Conservation (phyloP, 2,329 filamentous ascomycete species). For the Beauveria sp. region DNA sequence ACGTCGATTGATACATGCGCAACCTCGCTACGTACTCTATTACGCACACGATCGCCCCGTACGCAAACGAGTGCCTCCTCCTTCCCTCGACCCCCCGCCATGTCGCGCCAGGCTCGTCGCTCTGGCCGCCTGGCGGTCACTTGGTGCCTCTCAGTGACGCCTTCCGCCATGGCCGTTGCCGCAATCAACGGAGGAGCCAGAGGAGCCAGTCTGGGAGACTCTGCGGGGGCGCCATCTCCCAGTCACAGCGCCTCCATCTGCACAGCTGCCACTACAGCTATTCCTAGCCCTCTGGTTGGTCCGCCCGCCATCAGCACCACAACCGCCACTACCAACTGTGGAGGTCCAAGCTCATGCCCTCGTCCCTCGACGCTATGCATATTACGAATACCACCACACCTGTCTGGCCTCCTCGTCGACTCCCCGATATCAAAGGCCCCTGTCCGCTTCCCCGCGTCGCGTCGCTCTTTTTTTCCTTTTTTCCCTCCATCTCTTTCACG, state of each 20-base stretch:
- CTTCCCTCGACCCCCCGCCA: background rate
- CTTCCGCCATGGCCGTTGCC: background rate
- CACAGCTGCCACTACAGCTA: background rate
- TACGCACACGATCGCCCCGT: background rate
- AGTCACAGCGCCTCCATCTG: background rate
- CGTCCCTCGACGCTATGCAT: background rate
- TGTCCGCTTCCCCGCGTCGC: background rate
- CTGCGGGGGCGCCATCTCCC: background rate
- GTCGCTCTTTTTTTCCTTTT: background rate
- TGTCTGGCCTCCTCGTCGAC: background rate
- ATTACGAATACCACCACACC: slow-evolving; percentile 1
- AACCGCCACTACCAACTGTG: background rate
- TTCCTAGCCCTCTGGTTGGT: background rate
- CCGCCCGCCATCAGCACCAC: background rate
- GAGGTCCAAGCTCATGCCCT: background rate
- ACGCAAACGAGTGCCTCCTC: background rate
- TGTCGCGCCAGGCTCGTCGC: slow-evolving; percentile 8
- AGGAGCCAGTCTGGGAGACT: background rate
- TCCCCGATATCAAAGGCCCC: background rate
- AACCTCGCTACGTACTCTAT: too few species aligned
- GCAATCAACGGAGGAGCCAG: background rate
- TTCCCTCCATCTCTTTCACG: background rate
- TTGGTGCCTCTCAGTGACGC: slow-evolving; percentile 9
- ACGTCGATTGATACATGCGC: too few species aligned
- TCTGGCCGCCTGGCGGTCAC: slow-evolving; percentile 6